Percentiles rank a stretch among this genome's conserved stretches.
Evolutionary conservation across 805 yeast species (phyloP).

Genomic region (Spathaspora girioi): DNA sequence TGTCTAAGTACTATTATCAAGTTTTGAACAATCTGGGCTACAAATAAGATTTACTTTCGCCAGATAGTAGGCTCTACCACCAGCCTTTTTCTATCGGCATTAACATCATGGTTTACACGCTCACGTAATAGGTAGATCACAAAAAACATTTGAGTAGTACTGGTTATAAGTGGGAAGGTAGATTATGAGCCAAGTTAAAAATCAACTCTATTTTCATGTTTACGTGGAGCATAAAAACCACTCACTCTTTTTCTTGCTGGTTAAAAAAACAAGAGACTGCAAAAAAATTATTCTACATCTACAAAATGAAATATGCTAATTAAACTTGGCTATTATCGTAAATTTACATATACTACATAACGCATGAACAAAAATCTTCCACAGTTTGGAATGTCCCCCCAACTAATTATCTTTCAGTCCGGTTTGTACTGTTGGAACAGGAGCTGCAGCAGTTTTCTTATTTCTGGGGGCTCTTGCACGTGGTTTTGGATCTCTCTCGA

Average conservation of each 20-base stretch:
- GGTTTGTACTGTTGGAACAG: slow-evolving; percentile 24
- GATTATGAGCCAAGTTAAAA: background rate
- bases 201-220: background rate
- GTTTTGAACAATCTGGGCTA: too few species aligned
- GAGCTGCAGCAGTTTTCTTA: slow-evolving; percentile 39
- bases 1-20: too few species aligned
- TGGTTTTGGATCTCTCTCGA: slow-evolving; percentile 47
- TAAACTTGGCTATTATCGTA: background rate
- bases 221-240: background rate
- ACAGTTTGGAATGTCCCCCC: background rate
- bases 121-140: background rate
- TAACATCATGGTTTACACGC: too few species aligned
- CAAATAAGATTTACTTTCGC: too few species aligned
- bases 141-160: background rate
- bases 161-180: background rate
- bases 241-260: too few species aligned
- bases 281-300: too few species aligned
- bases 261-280: too few species aligned
- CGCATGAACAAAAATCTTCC: background rate
- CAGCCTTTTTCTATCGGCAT: too few species aligned
- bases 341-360: background rate
- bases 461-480: slow-evolving; percentile 15
- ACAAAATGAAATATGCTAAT: background rate
- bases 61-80: too few species aligned
- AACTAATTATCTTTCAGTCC: background rate